These are phyloP conservation scores for Podosphaera xanthii DNA, from an alignment of 2,329 filamentous ascomycete species.

Conservation along the genomic window DNA sequence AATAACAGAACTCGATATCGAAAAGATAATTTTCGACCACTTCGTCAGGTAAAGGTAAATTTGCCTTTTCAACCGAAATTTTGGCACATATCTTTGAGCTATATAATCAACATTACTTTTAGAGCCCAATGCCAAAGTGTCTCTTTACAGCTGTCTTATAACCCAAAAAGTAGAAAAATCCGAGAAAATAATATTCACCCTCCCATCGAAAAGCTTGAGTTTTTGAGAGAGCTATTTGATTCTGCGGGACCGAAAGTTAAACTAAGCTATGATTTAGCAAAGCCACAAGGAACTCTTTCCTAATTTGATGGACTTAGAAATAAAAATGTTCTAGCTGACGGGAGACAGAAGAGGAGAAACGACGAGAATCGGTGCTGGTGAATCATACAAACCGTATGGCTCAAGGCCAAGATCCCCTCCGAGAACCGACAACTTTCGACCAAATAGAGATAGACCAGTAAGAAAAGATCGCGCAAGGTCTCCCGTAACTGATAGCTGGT, in stretches of 20 bases:
- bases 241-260: background rate
- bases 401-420: constrained; percentile 12
- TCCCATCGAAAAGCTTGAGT: too few relatives aligned
- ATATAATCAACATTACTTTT: too few relatives aligned
- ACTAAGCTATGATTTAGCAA: background rate
- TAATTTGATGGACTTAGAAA: background rate
- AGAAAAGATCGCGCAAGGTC: constrained; percentile 9
- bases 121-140: too few relatives aligned
- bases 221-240: too few relatives aligned
- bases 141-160: too few relatives aligned
- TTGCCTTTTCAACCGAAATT: too few relatives aligned
- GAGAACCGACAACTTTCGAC: constrained; percentile 11
- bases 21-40: too few relatives aligned
- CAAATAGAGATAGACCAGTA: constrained; percentile 6
- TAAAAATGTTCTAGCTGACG: background rate
- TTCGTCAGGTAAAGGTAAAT: too few relatives aligned
- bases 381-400: constrained; percentile 15
- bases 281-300: background rate
- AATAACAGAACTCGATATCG: too few relatives aligned
- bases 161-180: too few relatives aligned
- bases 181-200: too few relatives aligned
- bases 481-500: constrained; percentile 12
- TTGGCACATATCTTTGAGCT: too few relatives aligned
- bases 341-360: constrained; percentile 11
- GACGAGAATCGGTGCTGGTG: constrained; percentile 15